Conservation (phyloP, 1,284 basidiomycete genomes). For the Amylostereum chailletii region DNA sequence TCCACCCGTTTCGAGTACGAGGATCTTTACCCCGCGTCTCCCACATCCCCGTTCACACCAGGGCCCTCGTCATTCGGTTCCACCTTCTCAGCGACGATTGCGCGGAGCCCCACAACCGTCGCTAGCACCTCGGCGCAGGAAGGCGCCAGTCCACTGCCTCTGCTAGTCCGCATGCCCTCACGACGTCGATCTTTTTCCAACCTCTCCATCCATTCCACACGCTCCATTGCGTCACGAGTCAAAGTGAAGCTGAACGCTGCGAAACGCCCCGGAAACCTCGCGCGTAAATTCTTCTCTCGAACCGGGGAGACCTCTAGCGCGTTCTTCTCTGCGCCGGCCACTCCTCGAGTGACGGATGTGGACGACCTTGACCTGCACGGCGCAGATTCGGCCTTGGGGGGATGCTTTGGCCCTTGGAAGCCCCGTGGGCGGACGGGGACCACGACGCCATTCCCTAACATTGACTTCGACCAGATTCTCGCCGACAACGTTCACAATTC, state of each 20-base stretch:
- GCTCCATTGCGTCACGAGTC: slow-evolving; percentile 34
- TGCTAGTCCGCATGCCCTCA: slow-evolving; percentile 22
- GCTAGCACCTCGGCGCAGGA: not conserved
- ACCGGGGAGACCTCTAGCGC: slow-evolving; percentile 18
- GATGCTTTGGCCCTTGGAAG: slow-evolving; percentile 36
- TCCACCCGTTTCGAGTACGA: slow-evolving; percentile 39
- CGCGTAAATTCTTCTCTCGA: slow-evolving; percentile 44
- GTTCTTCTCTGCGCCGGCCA: slow-evolving; percentile 11
- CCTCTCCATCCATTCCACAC: slow-evolving; percentile 35
- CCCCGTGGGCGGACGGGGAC: slow-evolving; percentile 16
- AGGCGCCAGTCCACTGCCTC: slow-evolving; percentile 4
- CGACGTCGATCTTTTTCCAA: slow-evolving; percentile 52
- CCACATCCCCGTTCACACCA: slow-evolving; percentile 23
- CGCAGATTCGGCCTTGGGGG: slow-evolving; percentile 18
- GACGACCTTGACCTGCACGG: slow-evolving; percentile 6
- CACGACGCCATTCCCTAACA: slow-evolving; percentile 21
- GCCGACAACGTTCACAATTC: slow-evolving; percentile 4
- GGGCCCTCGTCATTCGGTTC: slow-evolving; percentile 52
- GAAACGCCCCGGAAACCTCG: slow-evolving; percentile 38
- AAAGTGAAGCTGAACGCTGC: slow-evolving; percentile 37
- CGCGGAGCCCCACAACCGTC: slow-evolving; percentile 9
- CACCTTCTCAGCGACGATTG: slow-evolving; percentile 12
- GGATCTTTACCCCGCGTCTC: slow-evolving; percentile 30
- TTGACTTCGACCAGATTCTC: slow-evolving; percentile 17
- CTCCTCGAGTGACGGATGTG: slow-evolving; percentile 7